These are phyloP conservation scores for Eleusine indica DNA, from an alignment of 176 grass and related monocot genomes.

Conservation along the genomic window DNA sequence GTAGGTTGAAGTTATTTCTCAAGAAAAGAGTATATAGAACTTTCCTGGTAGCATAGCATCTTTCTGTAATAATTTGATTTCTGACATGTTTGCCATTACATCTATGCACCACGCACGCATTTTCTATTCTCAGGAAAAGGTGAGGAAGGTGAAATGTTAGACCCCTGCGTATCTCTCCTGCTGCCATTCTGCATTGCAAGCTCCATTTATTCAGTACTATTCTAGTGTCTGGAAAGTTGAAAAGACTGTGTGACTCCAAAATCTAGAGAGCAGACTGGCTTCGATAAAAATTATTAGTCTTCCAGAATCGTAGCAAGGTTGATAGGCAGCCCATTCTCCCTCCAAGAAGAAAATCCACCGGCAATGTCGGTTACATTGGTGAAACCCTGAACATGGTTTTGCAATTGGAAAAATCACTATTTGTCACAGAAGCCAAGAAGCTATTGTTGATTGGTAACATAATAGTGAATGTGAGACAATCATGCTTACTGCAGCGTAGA, in stretches of 20 bases:
- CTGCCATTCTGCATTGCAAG: too few relatives aligned
- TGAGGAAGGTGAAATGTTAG: not conserved
- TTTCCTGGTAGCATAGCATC: not conserved
- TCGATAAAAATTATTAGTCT: not conserved
- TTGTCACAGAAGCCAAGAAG: not conserved
- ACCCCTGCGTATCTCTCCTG: too few relatives aligned
- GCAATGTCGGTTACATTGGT: constrained; percentile 70
- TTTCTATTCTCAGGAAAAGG: not conserved
- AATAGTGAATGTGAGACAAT: not conserved
- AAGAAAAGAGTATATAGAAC: too few relatives aligned
- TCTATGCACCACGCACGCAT: not conserved
- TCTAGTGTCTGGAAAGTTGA: not conserved
- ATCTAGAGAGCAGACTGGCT: not conserved
- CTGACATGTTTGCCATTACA: not conserved
- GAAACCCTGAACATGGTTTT: constrained; percentile 55
- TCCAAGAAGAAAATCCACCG: constrained; percentile 77
- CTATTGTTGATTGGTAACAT: not conserved
- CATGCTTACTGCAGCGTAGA: constrained; percentile 40
- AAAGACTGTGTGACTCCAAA: not conserved
- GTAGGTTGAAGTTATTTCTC: not conserved
- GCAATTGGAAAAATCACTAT: not conserved
- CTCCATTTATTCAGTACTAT: constrained; percentile 3
- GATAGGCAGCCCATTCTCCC: constrained; percentile 57
- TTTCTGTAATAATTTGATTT: not conserved
- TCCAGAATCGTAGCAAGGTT: not conserved